phyloP scores from a whole-genome alignment of 805 yeast genomes.

The Teunomyces pallodes region DNA sequence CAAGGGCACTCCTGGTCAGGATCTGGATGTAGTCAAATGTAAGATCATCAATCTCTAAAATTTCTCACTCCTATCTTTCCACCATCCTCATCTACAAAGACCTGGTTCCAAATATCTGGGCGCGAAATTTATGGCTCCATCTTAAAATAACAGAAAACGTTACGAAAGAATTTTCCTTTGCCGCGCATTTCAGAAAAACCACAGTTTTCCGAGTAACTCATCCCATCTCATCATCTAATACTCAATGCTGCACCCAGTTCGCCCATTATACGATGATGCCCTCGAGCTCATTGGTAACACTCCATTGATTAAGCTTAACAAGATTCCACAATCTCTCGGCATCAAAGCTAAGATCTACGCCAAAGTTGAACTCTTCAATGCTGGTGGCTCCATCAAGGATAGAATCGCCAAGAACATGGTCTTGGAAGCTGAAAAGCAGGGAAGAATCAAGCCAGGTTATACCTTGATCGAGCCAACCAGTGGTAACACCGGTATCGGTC shows the following conservation, averaged over 20 bases:
- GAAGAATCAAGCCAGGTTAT: conserved; percentile 79
- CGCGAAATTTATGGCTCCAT: too few species aligned
- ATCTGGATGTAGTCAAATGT: conserved; percentile 63
- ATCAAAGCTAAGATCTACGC: conserved; percentile 70
- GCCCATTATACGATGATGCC: conserved; percentile 49
- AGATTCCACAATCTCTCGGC: conserved; percentile 72
- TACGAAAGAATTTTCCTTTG: neutral
- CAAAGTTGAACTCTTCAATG: conserved; percentile 78
- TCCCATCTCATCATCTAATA: neutral
- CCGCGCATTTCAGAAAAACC: neutral
- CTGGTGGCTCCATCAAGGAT: conserved; percentile 89
- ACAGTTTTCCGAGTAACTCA: neutral
- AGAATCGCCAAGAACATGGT: conserved; percentile 87
- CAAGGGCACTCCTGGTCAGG: conserved; percentile 73
- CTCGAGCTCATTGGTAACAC: conserved; percentile 84
- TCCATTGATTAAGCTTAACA: conserved; percentile 72
- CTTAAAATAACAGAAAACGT: too few species aligned
- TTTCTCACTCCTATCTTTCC: too few species aligned
- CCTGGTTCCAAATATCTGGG: too few species aligned
- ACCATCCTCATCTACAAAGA: too few species aligned
- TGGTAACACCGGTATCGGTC: conserved; percentile 89
- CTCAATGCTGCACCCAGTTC: conserved; percentile 12
- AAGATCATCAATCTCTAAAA: conserved; percentile 45
- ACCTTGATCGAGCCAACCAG: conserved; percentile 88
- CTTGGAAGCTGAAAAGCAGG: conserved; percentile 75